Conservation (phyloP, 1,139 yeast species). For the Pichia sp. region DNA sequence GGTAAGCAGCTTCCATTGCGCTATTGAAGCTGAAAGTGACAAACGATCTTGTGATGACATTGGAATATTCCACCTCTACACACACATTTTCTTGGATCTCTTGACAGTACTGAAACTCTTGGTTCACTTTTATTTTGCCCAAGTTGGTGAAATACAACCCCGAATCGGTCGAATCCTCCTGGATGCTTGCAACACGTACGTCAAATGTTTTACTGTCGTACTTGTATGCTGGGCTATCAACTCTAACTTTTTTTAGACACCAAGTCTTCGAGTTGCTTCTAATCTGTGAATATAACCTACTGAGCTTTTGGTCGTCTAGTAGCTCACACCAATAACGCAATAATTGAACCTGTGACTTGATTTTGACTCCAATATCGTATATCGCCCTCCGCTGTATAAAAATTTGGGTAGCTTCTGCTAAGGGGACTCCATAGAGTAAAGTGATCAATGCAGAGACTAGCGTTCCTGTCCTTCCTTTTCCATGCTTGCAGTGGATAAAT, state of each 20-base stretch:
- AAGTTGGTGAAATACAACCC: neutral
- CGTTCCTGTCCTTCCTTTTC: slow-evolving; percentile 88
- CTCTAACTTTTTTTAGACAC: neutral
- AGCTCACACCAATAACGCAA: slow-evolving; percentile 46
- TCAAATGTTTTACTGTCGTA: neutral
- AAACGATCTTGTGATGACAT: slow-evolving; percentile 1
- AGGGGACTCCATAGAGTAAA: slow-evolving; percentile 36
- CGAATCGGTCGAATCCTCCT: neutral
- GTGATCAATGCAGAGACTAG: slow-evolving; percentile 69
- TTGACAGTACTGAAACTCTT: neutral
- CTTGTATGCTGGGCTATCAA: neutral
- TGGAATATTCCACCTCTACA: slow-evolving; percentile 1
- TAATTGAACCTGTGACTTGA: slow-evolving; percentile 64
- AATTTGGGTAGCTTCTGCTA: slow-evolving; percentile 44
- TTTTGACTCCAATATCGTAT: slow-evolving; percentile 64
- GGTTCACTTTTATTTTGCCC: neutral
- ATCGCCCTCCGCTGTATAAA: slow-evolving; percentile 49
- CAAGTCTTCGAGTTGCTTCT: neutral
- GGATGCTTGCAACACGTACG: neutral
- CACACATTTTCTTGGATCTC: slow-evolving; percentile 10
- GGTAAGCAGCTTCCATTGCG: slow-evolving; percentile 2
- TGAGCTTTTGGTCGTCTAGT: neutral
- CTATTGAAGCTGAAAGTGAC: slow-evolving; percentile 11
- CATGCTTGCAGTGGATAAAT: slow-evolving; percentile 83
- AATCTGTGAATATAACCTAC: neutral